Percentiles rank a stretch among this genome's conserved stretches.
These are phyloP conservation scores for Lepiota subincarnata DNA, from an alignment of 768 basidiomycete genomes.

Conservation along the genomic window DNA sequence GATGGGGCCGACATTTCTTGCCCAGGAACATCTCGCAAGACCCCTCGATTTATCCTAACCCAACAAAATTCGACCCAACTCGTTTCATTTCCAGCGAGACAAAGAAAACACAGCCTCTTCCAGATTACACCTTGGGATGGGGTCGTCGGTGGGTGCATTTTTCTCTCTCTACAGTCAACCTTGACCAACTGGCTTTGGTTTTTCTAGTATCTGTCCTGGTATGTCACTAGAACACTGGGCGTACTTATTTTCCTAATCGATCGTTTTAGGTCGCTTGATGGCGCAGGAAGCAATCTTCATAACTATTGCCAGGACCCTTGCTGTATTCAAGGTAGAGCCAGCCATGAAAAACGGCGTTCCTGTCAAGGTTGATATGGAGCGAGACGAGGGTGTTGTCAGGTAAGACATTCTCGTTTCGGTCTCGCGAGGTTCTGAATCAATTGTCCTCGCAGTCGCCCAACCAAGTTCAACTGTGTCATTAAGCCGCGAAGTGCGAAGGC, in stretches of 20 bases:
- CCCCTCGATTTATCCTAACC: conserved; percentile 46
- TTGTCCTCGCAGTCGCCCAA: conserved; percentile 42
- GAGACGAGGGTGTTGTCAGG: conserved; percentile 66
- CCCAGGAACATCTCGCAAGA: conserved; percentile 50
- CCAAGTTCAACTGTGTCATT: conserved; percentile 55
- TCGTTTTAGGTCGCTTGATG: conserved; percentile 39
- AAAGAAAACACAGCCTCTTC: conserved; percentile 46
- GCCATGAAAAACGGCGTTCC: conserved; percentile 38
- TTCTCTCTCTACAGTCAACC: not conserved
- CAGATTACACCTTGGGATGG: conserved; percentile 61
- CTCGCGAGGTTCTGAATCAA: not conserved
- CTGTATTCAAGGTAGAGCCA: conserved; percentile 49
- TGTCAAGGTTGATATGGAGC: conserved; percentile 50
- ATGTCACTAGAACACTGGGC: conserved; percentile 9
- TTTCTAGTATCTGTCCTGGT: conserved; percentile 45
- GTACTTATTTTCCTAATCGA: conserved; percentile 7
- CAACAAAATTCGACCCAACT: conserved; percentile 53
- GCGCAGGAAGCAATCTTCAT: conserved; percentile 52
- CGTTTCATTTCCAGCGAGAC: conserved; percentile 47
- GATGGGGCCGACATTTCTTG: not conserved
- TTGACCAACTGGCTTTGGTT: conserved; percentile 2
- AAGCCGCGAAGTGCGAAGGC: conserved; percentile 43
- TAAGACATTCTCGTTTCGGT: conserved; percentile 15
- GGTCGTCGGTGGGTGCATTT: conserved; percentile 49
- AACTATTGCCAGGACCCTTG: conserved; percentile 44